Base-by-base conservation (phyloP, 2,329 filamentous ascomycete species). In the Paecilomyces dactylethromorphus region DNA sequence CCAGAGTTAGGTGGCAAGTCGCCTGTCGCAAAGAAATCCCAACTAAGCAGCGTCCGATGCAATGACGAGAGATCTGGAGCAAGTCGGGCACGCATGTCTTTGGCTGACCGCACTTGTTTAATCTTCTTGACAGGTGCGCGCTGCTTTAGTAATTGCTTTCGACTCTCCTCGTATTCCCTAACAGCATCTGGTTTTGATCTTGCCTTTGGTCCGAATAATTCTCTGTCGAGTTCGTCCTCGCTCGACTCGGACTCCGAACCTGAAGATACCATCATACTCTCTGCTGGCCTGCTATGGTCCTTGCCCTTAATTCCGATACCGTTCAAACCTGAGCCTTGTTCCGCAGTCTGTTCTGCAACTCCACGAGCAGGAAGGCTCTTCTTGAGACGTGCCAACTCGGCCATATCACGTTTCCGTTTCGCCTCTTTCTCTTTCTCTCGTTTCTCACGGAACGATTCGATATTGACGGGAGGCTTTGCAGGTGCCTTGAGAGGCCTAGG, bases 1-100 rank as follows among this genome's bases (percentile, higher is more conserved):
- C 85, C 87, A 5, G 82, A 81, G 59, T 82, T 84, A 0, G 94
- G 92, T 5, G 94, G 94, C 60, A 92, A 89, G 68, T 92, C 91
- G 29, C 92, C 91, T 53, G 86, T 80, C 68, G 96, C 90, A 73
- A 97, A 99, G 64, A 95, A 96, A 64, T 99, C 90, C 94, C 94
- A 99, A 58, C 89, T 84, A 2, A 99, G 84, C 55, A 99, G 91
- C 18, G 88, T 88, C 66, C 89, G 87, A 71, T 97, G 94, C 31
- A 99, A 78, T 15, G 85, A 82, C 39, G 91, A 88, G 76, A 99
- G 88, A 64, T 95, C 91, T 7, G 95, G 94, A 32, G 92, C 89
- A 60, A 99, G 81, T 62, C 94, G 88, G 63, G 94, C 93, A 66
- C 93, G 88, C 86, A 97, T 93, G 75, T 99, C 94, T 74, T 96